Percentiles rank a stretch among this genome's conserved stretches.
Conservation (phyloP, 345 rosid genomes). For the Salix brachista region DNA sequence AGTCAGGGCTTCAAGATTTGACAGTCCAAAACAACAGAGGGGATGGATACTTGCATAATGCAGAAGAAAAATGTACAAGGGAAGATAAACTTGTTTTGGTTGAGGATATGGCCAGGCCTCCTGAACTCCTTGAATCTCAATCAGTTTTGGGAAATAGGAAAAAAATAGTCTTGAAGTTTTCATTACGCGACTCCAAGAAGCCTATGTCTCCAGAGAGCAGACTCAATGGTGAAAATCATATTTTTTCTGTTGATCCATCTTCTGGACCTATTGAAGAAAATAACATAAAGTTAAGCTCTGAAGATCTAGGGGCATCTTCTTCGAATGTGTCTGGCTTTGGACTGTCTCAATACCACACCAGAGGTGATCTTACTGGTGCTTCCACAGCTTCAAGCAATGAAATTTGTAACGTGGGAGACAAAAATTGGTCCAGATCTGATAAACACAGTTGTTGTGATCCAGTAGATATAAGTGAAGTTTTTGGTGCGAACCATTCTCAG, state of each 20-base stretch:
- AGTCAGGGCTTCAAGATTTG: constrained; percentile 13
- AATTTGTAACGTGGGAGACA: constrained; percentile 5
- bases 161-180: constrained; percentile 25
- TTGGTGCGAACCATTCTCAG: constrained; percentile 27
- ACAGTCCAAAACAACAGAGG: not conserved
- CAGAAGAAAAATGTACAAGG: not conserved
- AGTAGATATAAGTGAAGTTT: constrained; percentile 15
- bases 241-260: not conserved
- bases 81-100: not conserved
- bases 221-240: not conserved
- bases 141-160: constrained; percentile 5
- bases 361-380: constrained; percentile 21
- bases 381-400: constrained; percentile 11
- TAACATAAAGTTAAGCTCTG: not conserved
- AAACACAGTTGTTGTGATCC: constrained; percentile 10
- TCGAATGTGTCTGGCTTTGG: not conserved
- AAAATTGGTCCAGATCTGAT: constrained; percentile 12
- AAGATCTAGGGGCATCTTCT: constrained; percentile 13
- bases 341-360: constrained; percentile 22
- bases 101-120: constrained; percentile 3
- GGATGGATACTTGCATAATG: constrained; percentile 3
- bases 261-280: not conserved
- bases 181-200: constrained; percentile 58
- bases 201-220: constrained; percentile 35
- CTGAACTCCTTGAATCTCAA: constrained; percentile 19